phyloP scores from a whole-genome alignment of 768 basidiomycete species.

The Chalciporus pseudorubinellus region DNA sequence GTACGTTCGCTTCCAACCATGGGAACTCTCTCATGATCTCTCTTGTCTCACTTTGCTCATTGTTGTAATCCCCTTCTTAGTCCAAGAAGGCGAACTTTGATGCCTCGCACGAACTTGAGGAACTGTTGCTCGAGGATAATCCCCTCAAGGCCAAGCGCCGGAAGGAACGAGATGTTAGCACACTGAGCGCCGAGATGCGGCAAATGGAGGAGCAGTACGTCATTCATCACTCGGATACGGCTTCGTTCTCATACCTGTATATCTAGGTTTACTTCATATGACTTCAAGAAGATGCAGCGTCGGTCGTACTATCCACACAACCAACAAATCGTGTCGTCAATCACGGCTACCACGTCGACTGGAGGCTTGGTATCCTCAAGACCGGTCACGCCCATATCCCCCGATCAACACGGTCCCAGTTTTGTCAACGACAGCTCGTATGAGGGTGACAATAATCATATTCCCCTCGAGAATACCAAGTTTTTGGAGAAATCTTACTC shows the following conservation, averaged over 20 bases:
- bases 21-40: conserved; percentile 8
- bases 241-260: background rate
- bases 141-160: conserved; percentile 93
- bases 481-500: conserved; percentile 50
- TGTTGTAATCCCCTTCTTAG: conserved; percentile 40
- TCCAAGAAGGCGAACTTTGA: conserved; percentile 99
- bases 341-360: conserved; percentile 74
- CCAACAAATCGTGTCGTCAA: conserved; percentile 57
- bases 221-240: background rate
- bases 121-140: conserved; percentile 93
- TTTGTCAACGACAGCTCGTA: conserved; percentile 43
- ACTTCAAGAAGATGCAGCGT: conserved; percentile 88
- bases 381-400: conserved; percentile 63
- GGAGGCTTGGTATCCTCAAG: conserved; percentile 69
- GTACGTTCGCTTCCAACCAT: conserved; percentile 40
- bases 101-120: conserved; percentile 96
- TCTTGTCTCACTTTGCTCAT: background rate
- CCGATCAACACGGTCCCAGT: conserved; percentile 43
- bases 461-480: conserved; percentile 40
- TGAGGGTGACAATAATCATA: conserved; percentile 38
- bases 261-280: conserved; percentile 82
- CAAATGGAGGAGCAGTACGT: conserved; percentile 98
- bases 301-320: conserved; percentile 89
- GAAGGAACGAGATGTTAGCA: conserved; percentile 81
- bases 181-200: conserved; percentile 86